Base-by-base conservation (phyloP, 1,284 basidiomycete species). In the Pseudomicrostroma phylloplanum region DNA sequence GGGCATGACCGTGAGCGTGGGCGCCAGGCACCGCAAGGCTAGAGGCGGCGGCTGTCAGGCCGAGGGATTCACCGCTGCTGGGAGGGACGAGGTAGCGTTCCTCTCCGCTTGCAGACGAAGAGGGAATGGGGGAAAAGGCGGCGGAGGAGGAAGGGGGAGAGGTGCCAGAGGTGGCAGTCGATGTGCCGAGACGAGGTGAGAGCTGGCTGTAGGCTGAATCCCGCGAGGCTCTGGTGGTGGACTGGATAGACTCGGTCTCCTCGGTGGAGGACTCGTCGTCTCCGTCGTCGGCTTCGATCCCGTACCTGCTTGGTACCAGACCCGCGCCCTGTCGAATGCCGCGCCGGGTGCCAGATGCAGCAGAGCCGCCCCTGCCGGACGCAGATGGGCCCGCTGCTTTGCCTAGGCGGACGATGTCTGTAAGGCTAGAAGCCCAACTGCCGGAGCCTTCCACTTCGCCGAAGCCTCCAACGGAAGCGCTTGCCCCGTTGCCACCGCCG, bases 231-330 rank as follows among this genome's bases (percentile, higher is more conserved):
- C 51, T 2, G 17, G 3, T 15, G 17, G 21, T 25, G 51, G 26
- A 54, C 6, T 26, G 26, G 51, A 36, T 3, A 9, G 30, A 36
- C 9, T 36, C 30, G 30, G 4, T 15, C 51, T 54, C 51, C 21
- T 54, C 51, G 13, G 51, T 23, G 51, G 43, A 48, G 12, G 51
- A 54, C 51, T 54, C 51, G 21, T 54, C 51, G 26, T 54, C 51
- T 21, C 51, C 51, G 21, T 54, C 51, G 13, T 54, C 51, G 2
- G 19, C 51, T 26, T 21, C n/a, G 15, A 17, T 25, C 7, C 51
- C 51, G 21, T 54, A 25, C 21, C 51, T 19, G 26, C 25, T 25
- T 7, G 19, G 15, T 7, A 13, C 21, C 21, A 17, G 51, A 19
- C 25, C 51, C 7, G 9, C 30, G 30, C 30, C 30, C 30, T 36